Base-by-base conservation (phyloP, 106 monocot species). In the Triglochin maritima region DNA sequence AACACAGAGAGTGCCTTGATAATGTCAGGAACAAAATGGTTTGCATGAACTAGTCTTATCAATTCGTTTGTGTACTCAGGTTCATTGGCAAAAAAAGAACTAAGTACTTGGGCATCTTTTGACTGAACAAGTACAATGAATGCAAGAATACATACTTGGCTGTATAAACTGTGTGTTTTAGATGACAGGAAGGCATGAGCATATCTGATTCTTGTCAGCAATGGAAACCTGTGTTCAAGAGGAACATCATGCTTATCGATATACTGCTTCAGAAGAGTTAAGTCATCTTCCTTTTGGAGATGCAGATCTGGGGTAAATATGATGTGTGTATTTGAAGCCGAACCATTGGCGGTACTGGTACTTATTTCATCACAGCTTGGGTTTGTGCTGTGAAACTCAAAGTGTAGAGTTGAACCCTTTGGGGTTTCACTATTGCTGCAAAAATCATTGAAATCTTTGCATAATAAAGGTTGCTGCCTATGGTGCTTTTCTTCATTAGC, bases 21-120 rank as follows among this genome's bases (percentile, higher is more conserved):
- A 49, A 63, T 79, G 29, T 80, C 86, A 76, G 98, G 89, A 17
- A 99, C 82, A 76, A 74, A 86, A 50, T 89, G 84, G 77, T 92
- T 92, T 16, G 92, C 80, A 6, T 84, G 87, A 53, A 99, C 92
- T 67, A 99, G 86, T 48, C 84, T 79, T 60, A 89, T 99, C 59
- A 99, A 69, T 73, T 99, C 98, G 63, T 92, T 99, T 13, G 86
- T 89, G 60, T 86, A 92, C 62, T 92, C 92, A 65, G 98, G 98
- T 60, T 99, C 98, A 92, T 99, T 92, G 12, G 92, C 90, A 82
- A 92, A 99, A 78, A 92, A 92, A 47, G 89, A 92, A 12, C 78
- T 72, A 52, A 99, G 81, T 74, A 92, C 98, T 75, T 89, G 82
- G 17, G 98, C 98, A 82, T 99, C 98, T 80, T 77, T 92, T 11